Base-by-base conservation (phyloP, 2,329 filamentous ascomycete genomes). In the Diaporthe sp. region DNA sequence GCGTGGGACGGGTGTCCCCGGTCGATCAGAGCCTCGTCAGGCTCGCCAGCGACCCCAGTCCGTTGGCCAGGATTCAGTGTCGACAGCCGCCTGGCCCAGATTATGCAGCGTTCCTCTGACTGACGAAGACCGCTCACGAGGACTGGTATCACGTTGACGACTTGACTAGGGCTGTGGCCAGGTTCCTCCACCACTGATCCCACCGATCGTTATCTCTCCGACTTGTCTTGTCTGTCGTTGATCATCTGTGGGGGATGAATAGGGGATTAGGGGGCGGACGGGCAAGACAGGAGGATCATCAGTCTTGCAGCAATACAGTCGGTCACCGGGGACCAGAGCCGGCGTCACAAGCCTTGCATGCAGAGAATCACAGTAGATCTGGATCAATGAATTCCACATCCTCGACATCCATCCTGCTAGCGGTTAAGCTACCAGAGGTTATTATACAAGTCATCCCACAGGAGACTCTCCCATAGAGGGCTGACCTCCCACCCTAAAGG, bases 141-240 rank as follows among this genome's bases (percentile, higher is more conserved):
- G 53, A 7, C 70, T 37, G 17, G 44, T 62, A 42, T 72, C 55
- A 72, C 44, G 31, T 72, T 62, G 70, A 72, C 42, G 15, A 44
- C 31, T 51, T 49, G 70, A 62, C 70, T 31, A 42, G n/a, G 57
- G 42, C 8, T 39, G 22, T 31, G 44, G 13, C 44, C 59, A 25
- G 31, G 13, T 42, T 51, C 28, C 57, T 39, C 62, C 46, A 19
- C 65, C 65, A 68, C 34, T 68, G 65, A 68, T 68, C 53, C 44
- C 42, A 68, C 34, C 57, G 61, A 74, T 68, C 62, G 22, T 74
- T 69, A 59, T 74, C 62, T 70, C 62, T 61, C 62, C 7, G 3
- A 53, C 61, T 74, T 28, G 4, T 49, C 25, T 65, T 62, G 44
- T 13, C 53, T 51, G 57, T 53, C 34, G 58, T 51, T 62, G 72